Evolutionary conservation across 2,329 filamentous ascomycete species (phyloP).

Genomic region (Fusarium nelsonii): DNA sequence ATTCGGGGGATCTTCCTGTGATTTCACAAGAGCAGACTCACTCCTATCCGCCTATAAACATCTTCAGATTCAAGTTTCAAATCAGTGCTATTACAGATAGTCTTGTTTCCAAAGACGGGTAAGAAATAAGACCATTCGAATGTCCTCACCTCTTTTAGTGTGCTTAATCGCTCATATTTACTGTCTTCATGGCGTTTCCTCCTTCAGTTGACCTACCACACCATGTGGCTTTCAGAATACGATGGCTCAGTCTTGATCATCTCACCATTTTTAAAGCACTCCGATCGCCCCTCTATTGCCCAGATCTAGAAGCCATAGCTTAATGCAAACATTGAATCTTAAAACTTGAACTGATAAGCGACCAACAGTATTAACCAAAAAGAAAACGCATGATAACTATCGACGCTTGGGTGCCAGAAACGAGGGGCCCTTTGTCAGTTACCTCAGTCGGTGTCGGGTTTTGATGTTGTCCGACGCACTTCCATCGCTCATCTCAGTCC

Average conservation of each 20-base stretch:
- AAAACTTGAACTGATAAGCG: not conserved
- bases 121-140: not conserved
- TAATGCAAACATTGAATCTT: slow-evolving; percentile 5
- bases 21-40: not conserved
- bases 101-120: not conserved
- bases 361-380: slow-evolving; percentile 14
- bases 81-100: not conserved
- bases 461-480: slow-evolving; percentile 15
- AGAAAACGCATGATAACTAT: not conserved
- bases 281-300: slow-evolving; percentile 26
- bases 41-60: not conserved
- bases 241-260: slow-evolving; percentile 32
- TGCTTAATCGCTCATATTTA: not conserved
- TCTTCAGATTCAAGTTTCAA: not conserved
- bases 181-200: not conserved
- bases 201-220: not conserved
- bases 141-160: not conserved
- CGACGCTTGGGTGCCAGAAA: not conserved
- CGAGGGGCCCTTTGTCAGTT: not conserved
- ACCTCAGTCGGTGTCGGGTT: slow-evolving; percentile 9
- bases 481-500: slow-evolving; percentile 12
- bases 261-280: slow-evolving; percentile 20
- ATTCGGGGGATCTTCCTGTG: no score
- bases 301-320: slow-evolving; percentile 24
- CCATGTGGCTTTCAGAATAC: slow-evolving; percentile 19